These are phyloP conservation scores for Hyaloperonospora brassicae DNA, from an alignment of 352 stramenopile genomes.

Conservation along the genomic window DNA sequence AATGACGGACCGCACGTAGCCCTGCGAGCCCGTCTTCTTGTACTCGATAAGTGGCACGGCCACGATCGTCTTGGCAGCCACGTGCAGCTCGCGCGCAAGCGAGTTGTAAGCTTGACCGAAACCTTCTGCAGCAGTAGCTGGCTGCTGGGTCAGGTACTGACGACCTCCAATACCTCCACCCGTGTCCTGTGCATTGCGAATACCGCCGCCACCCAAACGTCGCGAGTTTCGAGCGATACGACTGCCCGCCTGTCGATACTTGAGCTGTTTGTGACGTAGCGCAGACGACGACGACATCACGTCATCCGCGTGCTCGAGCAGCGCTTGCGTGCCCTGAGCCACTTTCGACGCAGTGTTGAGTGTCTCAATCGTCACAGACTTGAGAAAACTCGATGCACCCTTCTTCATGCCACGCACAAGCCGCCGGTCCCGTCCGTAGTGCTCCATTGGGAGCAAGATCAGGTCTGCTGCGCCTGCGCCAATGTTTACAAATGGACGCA, in stretches of 20 bases:
- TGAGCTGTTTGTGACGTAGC: slow-evolving; percentile 59
- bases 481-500: slow-evolving; percentile 84
- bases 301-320: slow-evolving; percentile 79
- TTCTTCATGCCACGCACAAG: slow-evolving; percentile 82
- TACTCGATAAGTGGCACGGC: slow-evolving; percentile 86
- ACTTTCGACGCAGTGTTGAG: slow-evolving; percentile 81
- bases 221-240: slow-evolving; percentile 76
- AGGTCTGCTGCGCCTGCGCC: slow-evolving; percentile 75
- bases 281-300: slow-evolving; percentile 62
- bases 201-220: slow-evolving; percentile 65
- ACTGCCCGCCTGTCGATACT: slow-evolving; percentile 70
- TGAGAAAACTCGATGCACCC: slow-evolving; percentile 80
- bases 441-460: slow-evolving; percentile 80
- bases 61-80: slow-evolving; percentile 84
- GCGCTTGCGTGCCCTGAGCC: slow-evolving; percentile 68
- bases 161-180: slow-evolving; percentile 70
- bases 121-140: slow-evolving; percentile 70
- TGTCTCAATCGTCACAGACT: slow-evolving; percentile 84
- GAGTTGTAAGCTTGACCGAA: slow-evolving; percentile 83
- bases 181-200: slow-evolving; percentile 60
- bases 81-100: slow-evolving; percentile 71
- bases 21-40: slow-evolving; percentile 84
- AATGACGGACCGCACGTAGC: slow-evolving; percentile 84
- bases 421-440: slow-evolving; percentile 75
- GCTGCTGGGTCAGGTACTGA: slow-evolving; percentile 76